phyloP scores from a whole-genome alignment of 306 rosid species.

The Lathyrus tuberosus region DNA sequence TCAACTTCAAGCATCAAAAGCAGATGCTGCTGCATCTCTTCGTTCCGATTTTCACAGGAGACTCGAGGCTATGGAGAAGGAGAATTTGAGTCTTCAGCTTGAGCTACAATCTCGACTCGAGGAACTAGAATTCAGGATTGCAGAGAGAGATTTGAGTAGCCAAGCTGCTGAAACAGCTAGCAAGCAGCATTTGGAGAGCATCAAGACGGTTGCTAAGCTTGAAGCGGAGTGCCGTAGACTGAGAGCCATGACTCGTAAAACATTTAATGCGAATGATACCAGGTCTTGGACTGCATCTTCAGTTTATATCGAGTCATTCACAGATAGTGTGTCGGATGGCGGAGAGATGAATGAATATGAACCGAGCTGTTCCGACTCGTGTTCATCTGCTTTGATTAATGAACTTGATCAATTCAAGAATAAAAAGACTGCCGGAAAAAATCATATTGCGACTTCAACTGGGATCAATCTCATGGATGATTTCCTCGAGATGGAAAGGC shows the following conservation, averaged over 20 bases:
- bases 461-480: slow-evolving; percentile 90
- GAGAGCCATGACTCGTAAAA: slow-evolving; percentile 55
- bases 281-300: slow-evolving; percentile 55
- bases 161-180: slow-evolving; percentile 82
- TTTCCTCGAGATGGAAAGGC: slow-evolving; percentile 88
- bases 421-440: slow-evolving; percentile 41
- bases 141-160: slow-evolving; percentile 73
- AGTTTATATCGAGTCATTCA: slow-evolving; percentile 51
- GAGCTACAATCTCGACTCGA: slow-evolving; percentile 63
- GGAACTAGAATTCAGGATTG: slow-evolving; percentile 60
- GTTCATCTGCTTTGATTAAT: slow-evolving; percentile 43
- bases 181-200: slow-evolving; percentile 70
- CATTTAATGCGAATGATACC: slow-evolving; percentile 43
- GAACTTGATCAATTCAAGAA: slow-evolving; percentile 50
- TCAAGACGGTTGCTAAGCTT: slow-evolving; percentile 72
- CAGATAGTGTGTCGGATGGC: slow-evolving; percentile 64
- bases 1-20: slow-evolving; percentile 65
- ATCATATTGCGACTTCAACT: slow-evolving; percentile 46
- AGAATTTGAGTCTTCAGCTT: slow-evolving; percentile 56
- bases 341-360: slow-evolving; percentile 55
- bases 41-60: slow-evolving; percentile 47
- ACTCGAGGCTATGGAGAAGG: slow-evolving; percentile 57
- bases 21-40: slow-evolving; percentile 50
- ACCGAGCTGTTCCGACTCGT: slow-evolving; percentile 47
- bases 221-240: slow-evolving; percentile 79